These are phyloP conservation scores for Schizosaccharomyces pombe DNA, from an alignment of 805 yeast species.

Conservation along the genomic window DNA sequence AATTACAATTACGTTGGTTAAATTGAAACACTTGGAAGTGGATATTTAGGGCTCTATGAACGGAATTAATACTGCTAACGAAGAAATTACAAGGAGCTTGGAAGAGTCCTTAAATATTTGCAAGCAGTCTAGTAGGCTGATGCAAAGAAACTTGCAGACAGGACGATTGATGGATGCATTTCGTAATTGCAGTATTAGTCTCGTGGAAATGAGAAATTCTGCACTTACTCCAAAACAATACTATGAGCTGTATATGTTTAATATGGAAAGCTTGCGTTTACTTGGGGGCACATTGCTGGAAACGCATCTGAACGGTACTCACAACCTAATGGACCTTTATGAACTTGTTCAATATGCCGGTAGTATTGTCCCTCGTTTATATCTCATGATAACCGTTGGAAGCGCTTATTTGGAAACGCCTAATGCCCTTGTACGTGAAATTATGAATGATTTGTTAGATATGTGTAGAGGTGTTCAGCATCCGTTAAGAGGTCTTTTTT, in stretches of 20 bases:
- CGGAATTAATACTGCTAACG: not conserved
- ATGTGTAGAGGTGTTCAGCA: conserved; percentile 95
- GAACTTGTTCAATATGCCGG: conserved; percentile 87
- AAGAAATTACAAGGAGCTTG: not conserved
- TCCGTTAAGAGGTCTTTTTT: conserved; percentile 66
- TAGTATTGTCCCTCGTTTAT: conserved; percentile 72
- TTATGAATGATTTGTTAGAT: conserved; percentile 87
- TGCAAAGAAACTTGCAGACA: conserved; percentile 53
- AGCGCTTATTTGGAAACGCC: conserved; percentile 52
- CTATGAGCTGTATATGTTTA: conserved; percentile 49
- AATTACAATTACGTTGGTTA: too few species aligned
- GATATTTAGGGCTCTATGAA: not conserved
- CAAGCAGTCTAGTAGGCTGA: conserved; percentile 24
- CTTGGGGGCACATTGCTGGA: conserved; percentile 42
- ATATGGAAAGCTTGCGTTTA: conserved; percentile 42
- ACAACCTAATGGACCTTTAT: conserved; percentile 68
- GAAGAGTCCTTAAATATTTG: not conserved
- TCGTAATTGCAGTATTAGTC: conserved; percentile 61
- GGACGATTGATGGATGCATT: conserved; percentile 65
- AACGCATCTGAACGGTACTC: conserved; percentile 30
- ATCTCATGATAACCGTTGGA: conserved; percentile 88
- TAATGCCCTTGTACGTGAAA: conserved; percentile 61
- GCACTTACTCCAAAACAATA: conserved; percentile 68
- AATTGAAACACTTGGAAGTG: too few species aligned
- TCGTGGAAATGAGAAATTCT: conserved; percentile 60